Base-by-base conservation (phyloP, 768 basidiomycete species). In the Pulveroboletus sp. region DNA sequence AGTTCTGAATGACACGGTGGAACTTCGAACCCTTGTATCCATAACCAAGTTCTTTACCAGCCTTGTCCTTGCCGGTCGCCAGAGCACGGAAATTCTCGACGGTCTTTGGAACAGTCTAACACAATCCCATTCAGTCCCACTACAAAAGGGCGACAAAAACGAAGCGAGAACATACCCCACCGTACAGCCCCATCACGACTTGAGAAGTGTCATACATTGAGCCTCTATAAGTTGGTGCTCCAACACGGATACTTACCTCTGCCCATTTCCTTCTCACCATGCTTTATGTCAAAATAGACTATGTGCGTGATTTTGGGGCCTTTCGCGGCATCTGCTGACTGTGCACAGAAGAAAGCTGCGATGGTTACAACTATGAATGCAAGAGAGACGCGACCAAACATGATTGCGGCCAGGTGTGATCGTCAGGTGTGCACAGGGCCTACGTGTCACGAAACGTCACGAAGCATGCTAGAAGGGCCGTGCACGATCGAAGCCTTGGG, bases 41-140 rank as follows among this genome's bases (percentile, higher is more conserved):
- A 63, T 78, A 95, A 16, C 85, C 92, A 41, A 88, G 80, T 16
- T 82, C 80, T 46, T 76, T 63, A 27, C 72, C 66, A 2, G 77
- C 76, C 73, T 86, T 90, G 59, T 79, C 81, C 60, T 82, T 75
- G 50, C 94, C 90, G 31, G 92, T 90, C 12, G 89, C 75, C 58
- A 99, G 78, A 41, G 93, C 91, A 49, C 93, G 86, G 83, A 98
- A 98, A 80, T 98, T 98, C 78, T 93, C 94, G 22, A 76, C 93
- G 27, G 94, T 97, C 73, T 94, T 94, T 47, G 94, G 94, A 39
- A 96, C 93, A 40, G 92, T 92, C 87, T 93, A 49, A 34, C 40
- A 32, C 39, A 11, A 27, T 34, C 19, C 9, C 26, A 17, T 38
- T 50, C 17, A 52, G 41, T 27, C 42, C 34, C 17, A 12, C 19